Conservation (phyloP, 192 early-diverging fungal species). For the Thamnidium elegans region DNA sequence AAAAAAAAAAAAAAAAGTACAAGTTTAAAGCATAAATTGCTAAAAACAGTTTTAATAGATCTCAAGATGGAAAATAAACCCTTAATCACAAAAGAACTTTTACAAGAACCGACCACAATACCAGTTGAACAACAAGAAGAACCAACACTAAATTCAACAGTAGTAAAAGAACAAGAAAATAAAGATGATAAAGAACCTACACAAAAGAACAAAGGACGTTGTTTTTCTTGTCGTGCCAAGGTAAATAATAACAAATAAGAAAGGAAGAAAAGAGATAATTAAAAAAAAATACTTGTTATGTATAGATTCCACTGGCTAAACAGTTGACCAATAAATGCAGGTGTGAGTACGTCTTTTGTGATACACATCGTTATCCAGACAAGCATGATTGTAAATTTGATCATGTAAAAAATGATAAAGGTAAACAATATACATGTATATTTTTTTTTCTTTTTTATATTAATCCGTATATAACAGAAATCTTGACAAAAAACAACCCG, state of each 20-base stretch:
- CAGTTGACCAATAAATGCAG: slow-evolving; percentile 77
- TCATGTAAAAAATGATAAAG: slow-evolving; percentile 66
- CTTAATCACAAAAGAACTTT: no score
- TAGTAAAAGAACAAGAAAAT: background rate
- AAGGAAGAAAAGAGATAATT: no score
- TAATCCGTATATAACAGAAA: slow-evolving; percentile 33
- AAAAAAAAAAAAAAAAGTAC: no score
- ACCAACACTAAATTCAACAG: no score
- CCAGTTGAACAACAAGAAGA: no score
- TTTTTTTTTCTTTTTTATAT: background rate
- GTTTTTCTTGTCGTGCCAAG: slow-evolving; percentile 66
- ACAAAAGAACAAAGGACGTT: slow-evolving; percentile 68
- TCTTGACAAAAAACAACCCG: slow-evolving; percentile 71
- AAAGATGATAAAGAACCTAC: slow-evolving; percentile 38
- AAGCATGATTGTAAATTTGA: slow-evolving; percentile 81
- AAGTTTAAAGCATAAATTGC: no score
- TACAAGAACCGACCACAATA: no score
- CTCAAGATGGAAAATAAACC: no score
- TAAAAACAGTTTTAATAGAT: background rate
- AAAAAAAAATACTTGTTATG: no score
- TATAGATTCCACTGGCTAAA: slow-evolving; percentile 68
- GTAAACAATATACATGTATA: slow-evolving; percentile 12
- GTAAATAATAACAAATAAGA: slow-evolving; percentile 15
- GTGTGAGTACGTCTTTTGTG: slow-evolving; percentile 75
- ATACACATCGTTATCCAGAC: slow-evolving; percentile 66